Evolutionary conservation across 1,139 yeast genomes (phyloP).

Genomic region (Blastobotrys aristatus): DNA sequence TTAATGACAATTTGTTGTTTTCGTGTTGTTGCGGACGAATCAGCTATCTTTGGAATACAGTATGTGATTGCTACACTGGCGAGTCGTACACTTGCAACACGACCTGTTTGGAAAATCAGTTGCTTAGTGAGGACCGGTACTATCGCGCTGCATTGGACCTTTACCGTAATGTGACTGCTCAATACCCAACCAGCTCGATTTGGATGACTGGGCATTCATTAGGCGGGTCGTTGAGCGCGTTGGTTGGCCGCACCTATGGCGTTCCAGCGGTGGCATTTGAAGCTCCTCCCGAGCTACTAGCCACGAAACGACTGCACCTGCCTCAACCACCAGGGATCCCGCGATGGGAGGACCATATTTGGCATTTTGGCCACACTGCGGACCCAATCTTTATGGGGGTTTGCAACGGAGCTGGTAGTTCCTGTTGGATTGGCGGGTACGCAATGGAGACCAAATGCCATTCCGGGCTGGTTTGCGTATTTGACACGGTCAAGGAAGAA

Average conservation of each 20-base stretch:
- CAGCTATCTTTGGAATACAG: constrained; percentile 88
- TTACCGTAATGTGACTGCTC: constrained; percentile 60
- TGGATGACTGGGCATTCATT: constrained; percentile 97
- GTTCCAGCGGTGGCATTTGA: constrained; percentile 86
- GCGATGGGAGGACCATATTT: constrained; percentile 68
- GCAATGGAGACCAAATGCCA: constrained; percentile 98
- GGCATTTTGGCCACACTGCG: constrained; percentile 96
- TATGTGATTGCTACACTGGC: constrained; percentile 83
- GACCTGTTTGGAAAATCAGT: constrained; percentile 73
- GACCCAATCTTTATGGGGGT: constrained; percentile 97
- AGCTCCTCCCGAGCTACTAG: constrained; percentile 88
- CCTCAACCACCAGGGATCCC: constrained; percentile 95
- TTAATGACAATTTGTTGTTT: constrained; percentile 81
- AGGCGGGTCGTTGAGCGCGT: constrained; percentile 82
- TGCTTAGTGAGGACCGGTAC: constrained; percentile 70
- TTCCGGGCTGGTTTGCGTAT: constrained; percentile 80
- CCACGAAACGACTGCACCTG: constrained; percentile 76
- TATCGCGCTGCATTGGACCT: constrained; percentile 77
- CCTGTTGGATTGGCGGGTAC: constrained; percentile 89
- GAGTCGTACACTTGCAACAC: constrained; percentile 86
- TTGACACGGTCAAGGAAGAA: constrained; percentile 81
- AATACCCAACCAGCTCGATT: constrained; percentile 65
- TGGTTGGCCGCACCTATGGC: constrained; percentile 86
- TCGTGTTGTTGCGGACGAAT: constrained; percentile 97
- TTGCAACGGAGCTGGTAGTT: constrained; percentile 88